Base-by-base conservation (phyloP, 2,329 filamentous ascomycete genomes). In the Pyricularia grisea region DNA sequence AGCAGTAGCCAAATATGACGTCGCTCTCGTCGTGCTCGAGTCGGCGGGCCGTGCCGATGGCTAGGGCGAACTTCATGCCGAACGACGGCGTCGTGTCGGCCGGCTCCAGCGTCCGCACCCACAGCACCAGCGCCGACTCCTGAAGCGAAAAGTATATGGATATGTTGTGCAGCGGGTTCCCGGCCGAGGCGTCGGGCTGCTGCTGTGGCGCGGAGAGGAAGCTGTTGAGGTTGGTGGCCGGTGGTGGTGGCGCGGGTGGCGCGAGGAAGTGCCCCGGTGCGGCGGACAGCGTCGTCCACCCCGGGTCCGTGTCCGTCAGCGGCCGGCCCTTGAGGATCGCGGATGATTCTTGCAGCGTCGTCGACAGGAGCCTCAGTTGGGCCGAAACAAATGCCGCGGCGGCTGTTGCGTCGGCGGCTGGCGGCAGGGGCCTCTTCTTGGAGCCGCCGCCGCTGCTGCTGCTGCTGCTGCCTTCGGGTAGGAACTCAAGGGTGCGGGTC, bases 1-100 rank as follows among this genome's bases (percentile, higher is more conserved):
- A 79, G 65, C 79, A 78, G 73, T 85, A 97, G 4, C 81, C 82
- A 77, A 97, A 97, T 0, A 91, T 81, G 55, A 88, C 85, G 70
- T 94, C 91, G 72, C 90, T 88, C 79, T 98, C 94, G 78, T 94
- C 91, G 77, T 94, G 91, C 73, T 90, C 88, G 2, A 90, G 82
- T 23, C 88, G 83, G 11, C 88, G 81, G 14, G 87, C 78, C 0
- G 87, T 89, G 61, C 88, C 87, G 71, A 90, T 93, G 73, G 86
- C 93, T 71, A 85, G 86, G 71, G 87, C 92, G 75, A 88, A 90
- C 77, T 88, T 92, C 71, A 84, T 91, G 67, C 86, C 85, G 27
- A 90, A 80, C 72, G 83, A 87, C 74, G 87, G 77, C 75, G 84
- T 85, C 79, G 85, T 83, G 81, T 84, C 87, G 69, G 83, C 90